phyloP scores from a whole-genome alignment of 352 stramenopile genomes.

The Phytophthora lateralis region DNA sequence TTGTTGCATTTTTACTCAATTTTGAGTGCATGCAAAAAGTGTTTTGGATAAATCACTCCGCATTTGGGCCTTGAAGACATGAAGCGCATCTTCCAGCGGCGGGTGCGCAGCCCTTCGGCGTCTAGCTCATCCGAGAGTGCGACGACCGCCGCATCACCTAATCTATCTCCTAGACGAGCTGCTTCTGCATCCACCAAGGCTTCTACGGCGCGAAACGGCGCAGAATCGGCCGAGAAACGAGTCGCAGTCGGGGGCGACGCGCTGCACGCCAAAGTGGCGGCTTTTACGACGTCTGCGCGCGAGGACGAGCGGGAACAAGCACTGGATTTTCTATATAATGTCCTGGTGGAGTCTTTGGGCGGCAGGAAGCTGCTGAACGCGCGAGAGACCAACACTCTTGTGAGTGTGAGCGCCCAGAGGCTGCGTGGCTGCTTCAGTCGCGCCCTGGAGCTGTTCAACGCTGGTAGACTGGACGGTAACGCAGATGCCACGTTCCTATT shows the following conservation, averaged over 20 bases:
- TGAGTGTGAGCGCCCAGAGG: conserved; percentile 43
- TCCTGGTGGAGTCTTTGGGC: background rate
- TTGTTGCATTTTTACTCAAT: too few relatives aligned
- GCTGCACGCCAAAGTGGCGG: conserved; percentile 22
- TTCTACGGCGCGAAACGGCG: background rate
- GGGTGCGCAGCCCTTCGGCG: conserved; percentile 16
- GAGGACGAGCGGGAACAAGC: conserved; percentile 8
- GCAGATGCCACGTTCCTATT: conserved; percentile 12
- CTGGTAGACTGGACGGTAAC: conserved; percentile 32
- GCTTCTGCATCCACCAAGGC: conserved; percentile 18
- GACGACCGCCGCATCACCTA: background rate
- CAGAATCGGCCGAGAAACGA: conserved; percentile 14
- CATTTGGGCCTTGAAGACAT: conserved; percentile 7
- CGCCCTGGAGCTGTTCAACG: conserved; percentile 46
- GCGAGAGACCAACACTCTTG: conserved; percentile 22
- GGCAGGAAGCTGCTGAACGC: conserved; percentile 7
- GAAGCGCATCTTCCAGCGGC: conserved; percentile 68
- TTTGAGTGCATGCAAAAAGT: too few relatives aligned
- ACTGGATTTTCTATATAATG: conserved; percentile 6
- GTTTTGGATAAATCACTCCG: too few relatives aligned
- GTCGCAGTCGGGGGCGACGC: background rate
- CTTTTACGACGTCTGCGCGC: conserved; percentile 18
- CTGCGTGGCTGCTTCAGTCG: conserved; percentile 38
- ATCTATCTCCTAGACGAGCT: conserved; percentile 13
- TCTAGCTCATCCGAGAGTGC: conserved; percentile 16